Evolutionary conservation across 495 filamentous ascomycete genomes (phyloP), one percentile per base, ranked within the genome.

Genomic region (Hypoxylon subgilvum): DNA sequence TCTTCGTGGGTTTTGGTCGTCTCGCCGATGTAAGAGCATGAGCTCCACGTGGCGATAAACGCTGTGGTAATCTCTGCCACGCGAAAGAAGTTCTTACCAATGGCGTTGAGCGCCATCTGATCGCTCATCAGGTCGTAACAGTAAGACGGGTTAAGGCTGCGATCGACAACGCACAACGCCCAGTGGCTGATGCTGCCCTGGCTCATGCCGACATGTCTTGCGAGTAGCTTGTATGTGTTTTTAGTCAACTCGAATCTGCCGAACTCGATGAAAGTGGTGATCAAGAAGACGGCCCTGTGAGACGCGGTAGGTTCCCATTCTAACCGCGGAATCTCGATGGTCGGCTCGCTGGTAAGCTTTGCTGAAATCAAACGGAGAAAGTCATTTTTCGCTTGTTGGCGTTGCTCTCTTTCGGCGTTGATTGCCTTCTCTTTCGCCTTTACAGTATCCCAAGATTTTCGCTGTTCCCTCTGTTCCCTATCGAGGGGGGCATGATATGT

Each of bases 51-150:
- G 6, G 39, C 53, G 39, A 66, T 36, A 34, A 52, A 55, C n/a
- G 41, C 45, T 6, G 53, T 17, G 18, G 49, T 55, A 8, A 62
- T 43, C 28, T 66, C 63, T 30, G 58, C 35, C 8, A 63, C 54
- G 12, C 63, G 58, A 25, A 66, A 58, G 13, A 42, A 51, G 10
- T 54, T 66, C 27, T 55, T 66, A 13, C 63, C 63, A 6, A 66
- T 13, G n/a, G 50, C 46, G 12, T 49, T 58, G 23, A 66, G 63
- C 6, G 53, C 58, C 28, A 66, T 30, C 34, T 66, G 63, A 21
- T 66, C 63, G 25, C 63, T 66, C 63, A 63, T 66, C 4, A 66
- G 35, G 44, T 66, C 63, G 54, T 66, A 66, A 28, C 58, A 59
- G 32, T 61, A 66, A 14, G 52, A 66, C 34, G 58, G 48, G 39